A percentile compares a stretch with the other conserved stretches of the same genome.
These are phyloP conservation scores for Diaporthe longicolla DNA, from an alignment of 2,329 filamentous ascomycete species.

Conservation along the genomic window DNA sequence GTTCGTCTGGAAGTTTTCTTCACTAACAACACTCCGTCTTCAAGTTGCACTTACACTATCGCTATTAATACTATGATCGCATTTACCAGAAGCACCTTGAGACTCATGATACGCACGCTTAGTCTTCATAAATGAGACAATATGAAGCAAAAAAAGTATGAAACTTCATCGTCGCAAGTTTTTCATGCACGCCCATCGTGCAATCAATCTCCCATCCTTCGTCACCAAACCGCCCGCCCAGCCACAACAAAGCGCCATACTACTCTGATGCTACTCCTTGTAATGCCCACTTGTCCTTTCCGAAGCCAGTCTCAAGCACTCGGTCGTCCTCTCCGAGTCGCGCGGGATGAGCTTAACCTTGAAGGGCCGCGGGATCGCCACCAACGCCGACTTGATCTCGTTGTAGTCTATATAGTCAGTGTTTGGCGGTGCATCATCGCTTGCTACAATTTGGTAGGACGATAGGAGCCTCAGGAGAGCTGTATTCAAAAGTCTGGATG, in stretches of 20 bases:
- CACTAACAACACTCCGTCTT: no score
- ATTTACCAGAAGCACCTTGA: neutral
- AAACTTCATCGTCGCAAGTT: neutral
- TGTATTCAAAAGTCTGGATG: slow-evolving; percentile 63
- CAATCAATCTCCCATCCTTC: neutral
- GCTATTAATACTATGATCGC: neutral
- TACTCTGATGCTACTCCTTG: slow-evolving; percentile 51
- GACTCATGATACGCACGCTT: neutral
- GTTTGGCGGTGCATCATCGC: slow-evolving; percentile 65
- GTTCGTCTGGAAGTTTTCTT: no score
- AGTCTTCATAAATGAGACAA: neutral
- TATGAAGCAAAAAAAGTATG: neutral
- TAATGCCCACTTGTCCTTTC: slow-evolving; percentile 64
- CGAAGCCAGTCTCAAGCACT: slow-evolving; percentile 59
- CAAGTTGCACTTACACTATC: neutral
- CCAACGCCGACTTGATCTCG: slow-evolving; percentile 70
- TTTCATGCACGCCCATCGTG: neutral
- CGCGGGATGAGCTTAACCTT: slow-evolving; percentile 69
- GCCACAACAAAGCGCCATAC: neutral
- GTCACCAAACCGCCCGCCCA: neutral
- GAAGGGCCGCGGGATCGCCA: slow-evolving; percentile 72
- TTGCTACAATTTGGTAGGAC: slow-evolving; percentile 64
- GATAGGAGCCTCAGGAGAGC: slow-evolving; percentile 64
- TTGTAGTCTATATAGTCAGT: slow-evolving; percentile 76
- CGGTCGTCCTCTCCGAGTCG: slow-evolving; percentile 54